Evolutionary conservation across 106 monocot species (phyloP).

Genomic region (Posidonia australis): DNA sequence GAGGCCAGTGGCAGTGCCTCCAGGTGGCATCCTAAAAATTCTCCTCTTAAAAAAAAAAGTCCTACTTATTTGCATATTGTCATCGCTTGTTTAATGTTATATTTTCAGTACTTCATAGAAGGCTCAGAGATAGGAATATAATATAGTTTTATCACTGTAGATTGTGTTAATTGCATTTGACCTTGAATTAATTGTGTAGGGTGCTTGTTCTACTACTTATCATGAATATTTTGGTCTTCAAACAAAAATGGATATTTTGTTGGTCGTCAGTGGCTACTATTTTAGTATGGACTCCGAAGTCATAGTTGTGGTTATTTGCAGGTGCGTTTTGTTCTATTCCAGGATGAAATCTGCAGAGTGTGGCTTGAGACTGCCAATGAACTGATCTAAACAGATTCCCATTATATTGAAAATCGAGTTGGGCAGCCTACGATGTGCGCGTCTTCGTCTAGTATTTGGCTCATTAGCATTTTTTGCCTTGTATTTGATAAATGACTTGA

Average conservation of each 20-base stretch:
- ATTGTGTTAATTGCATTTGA: background rate
- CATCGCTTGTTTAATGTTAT: background rate
- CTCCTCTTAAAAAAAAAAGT: background rate
- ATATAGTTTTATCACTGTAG: background rate
- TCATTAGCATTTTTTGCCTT: too few species aligned
- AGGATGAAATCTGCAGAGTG: constrained; percentile 3
- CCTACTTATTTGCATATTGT: background rate
- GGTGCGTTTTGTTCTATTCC: constrained; percentile 20
- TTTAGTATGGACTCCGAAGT: background rate
- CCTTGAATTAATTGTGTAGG: too few species aligned
- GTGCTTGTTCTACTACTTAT: background rate
- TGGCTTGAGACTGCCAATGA: constrained; percentile 12
- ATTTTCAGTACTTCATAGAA: background rate
- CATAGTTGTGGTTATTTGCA: background rate
- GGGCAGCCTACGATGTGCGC: too few species aligned
- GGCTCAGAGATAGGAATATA: background rate
- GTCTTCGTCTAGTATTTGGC: too few species aligned
- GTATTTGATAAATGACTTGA: too few species aligned
- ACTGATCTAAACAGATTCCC: background rate
- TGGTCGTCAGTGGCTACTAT: too few species aligned
- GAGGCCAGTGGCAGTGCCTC: background rate
- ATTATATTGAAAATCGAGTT: too few species aligned
- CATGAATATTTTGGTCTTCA: too few species aligned
- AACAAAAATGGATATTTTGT: too few species aligned
- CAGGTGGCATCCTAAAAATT: background rate